A percentile compares a stretch with the other conserved stretches of the same genome.
phyloP scores from a whole-genome alignment of 371 early-diverging fungal genomes.

The Rhizopus microsporus region DNA sequence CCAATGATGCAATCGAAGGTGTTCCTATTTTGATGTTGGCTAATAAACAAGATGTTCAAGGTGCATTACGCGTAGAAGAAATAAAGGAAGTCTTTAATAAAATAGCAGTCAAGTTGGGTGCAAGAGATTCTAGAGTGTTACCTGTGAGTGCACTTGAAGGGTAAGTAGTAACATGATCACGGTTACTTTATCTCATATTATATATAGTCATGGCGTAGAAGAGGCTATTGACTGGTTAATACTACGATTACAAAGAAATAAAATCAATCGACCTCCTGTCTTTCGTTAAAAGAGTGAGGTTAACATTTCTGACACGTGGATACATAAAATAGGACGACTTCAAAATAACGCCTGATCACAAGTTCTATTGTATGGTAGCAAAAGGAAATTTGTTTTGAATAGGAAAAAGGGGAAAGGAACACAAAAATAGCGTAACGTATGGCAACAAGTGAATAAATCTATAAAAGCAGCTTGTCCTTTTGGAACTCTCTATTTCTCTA shows the following conservation, averaged over 20 bases:
- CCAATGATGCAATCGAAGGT: constrained; percentile 76
- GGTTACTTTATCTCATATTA: background rate
- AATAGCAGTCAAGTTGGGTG: constrained; percentile 81
- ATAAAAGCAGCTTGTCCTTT: too few relatives aligned
- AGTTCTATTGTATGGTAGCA: too few relatives aligned
- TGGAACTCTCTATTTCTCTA: too few relatives aligned
- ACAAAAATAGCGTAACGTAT: too few relatives aligned
- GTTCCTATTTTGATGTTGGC: constrained; percentile 93
- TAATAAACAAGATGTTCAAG: constrained; percentile 87
- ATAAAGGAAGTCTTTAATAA: constrained; percentile 92
- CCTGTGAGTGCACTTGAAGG: constrained; percentile 83
- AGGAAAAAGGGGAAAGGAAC: too few relatives aligned
- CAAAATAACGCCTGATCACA: too few relatives aligned
- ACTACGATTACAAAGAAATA: constrained; percentile 76
- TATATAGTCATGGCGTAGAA: constrained; percentile 73
- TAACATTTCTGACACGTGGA: too few relatives aligned
- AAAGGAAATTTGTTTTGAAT: too few relatives aligned
- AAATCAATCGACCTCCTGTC: constrained; percentile 77
- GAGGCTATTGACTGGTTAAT: constrained; percentile 88
- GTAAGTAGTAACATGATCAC: constrained; percentile 40
- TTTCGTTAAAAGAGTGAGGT: constrained; percentile 35
- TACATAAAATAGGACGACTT: too few relatives aligned
- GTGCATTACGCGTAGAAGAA: constrained; percentile 76
- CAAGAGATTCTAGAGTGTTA: constrained; percentile 69
- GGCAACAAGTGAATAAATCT: too few relatives aligned